These are phyloP conservation scores for Pestalotiopsis sp. DNA, from an alignment of 2,329 filamentous ascomycete species.

Conservation along the genomic window DNA sequence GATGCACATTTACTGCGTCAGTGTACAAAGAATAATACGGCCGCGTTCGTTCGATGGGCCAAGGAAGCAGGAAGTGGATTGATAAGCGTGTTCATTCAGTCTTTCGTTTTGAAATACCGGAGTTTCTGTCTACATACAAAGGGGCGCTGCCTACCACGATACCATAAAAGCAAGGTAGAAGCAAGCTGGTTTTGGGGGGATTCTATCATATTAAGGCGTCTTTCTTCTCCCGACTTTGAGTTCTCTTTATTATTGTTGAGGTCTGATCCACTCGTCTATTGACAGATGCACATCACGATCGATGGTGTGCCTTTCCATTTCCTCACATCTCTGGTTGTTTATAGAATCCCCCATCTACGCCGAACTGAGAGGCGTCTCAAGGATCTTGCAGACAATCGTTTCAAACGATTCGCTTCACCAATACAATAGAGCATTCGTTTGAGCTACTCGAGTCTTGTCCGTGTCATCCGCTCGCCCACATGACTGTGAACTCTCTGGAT, in stretches of 20 bases:
- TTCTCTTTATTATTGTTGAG: background rate
- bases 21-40: background rate
- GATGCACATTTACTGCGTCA: background rate
- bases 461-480: background rate
- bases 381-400: background rate
- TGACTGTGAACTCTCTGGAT: background rate
- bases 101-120: constrained; percentile 15
- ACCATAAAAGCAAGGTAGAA: constrained; percentile 12
- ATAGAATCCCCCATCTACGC: background rate
- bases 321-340: background rate
- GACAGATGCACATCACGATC: background rate
- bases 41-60: background rate
- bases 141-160: constrained; percentile 11
- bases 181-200: constrained; percentile 11
- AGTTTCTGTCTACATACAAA: constrained; percentile 10
- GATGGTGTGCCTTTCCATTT: background rate
- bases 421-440: constrained; percentile 6
- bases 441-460: background rate
- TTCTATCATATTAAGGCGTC: constrained; percentile 8
- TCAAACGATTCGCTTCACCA: background rate
- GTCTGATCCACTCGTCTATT: background rate
- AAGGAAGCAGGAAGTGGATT: background rate
- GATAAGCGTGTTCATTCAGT: constrained; percentile 4
- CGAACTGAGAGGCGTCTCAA: background rate
- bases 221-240: background rate